A percentile compares a stretch with the other conserved stretches of the same genome.
Evolutionary conservation across 73 alveolate species (phyloP).

Genomic region (Strombidium stylifer): DNA sequence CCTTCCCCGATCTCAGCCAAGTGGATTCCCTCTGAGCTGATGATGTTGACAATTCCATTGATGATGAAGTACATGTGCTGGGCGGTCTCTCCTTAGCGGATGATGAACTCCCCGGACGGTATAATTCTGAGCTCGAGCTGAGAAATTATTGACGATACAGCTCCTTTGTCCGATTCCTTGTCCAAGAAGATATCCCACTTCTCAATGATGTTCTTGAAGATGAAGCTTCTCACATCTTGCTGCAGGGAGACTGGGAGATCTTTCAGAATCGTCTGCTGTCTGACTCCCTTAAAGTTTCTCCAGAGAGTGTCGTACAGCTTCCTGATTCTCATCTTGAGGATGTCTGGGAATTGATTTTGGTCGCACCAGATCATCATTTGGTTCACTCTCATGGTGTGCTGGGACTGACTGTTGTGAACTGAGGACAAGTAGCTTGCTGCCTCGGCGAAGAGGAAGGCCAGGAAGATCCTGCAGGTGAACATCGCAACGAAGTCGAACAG

Average conservation of each 20-base stretch:
- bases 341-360: slow-evolving; percentile 16
- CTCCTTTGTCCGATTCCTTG: slow-evolving; percentile 48
- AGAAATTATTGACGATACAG: slow-evolving; percentile 24
- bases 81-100: slow-evolving; percentile 61
- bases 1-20: slow-evolving; percentile 40
- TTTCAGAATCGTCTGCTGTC: slow-evolving; percentile 33
- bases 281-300: slow-evolving; percentile 57
- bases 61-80: slow-evolving; percentile 58
- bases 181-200: slow-evolving; percentile 46
- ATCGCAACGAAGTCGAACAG: slow-evolving; percentile 26
- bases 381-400: no score
- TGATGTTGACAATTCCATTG: slow-evolving; percentile 47
- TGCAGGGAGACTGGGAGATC: slow-evolving; percentile 51
- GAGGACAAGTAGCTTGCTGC: slow-evolving; percentile 36
- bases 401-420: slow-evolving; percentile 14
- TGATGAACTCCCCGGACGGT: slow-evolving; percentile 51
- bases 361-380: slow-evolving; percentile 35
- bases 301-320: slow-evolving; percentile 41
- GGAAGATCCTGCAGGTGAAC: slow-evolving; percentile 39
- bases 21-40: slow-evolving; percentile 12
- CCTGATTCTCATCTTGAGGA: slow-evolving; percentile 30
- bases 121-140: slow-evolving; percentile 29
- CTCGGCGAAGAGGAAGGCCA: slow-evolving; percentile 63
- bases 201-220: slow-evolving; percentile 38
- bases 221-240: slow-evolving; percentile 18